Percentiles rank a stretch among this genome's conserved stretches.
Evolutionary conservation across 495 filamentous ascomycete genomes (phyloP).

Genomic region (Penicillium malachiteum): DNA sequence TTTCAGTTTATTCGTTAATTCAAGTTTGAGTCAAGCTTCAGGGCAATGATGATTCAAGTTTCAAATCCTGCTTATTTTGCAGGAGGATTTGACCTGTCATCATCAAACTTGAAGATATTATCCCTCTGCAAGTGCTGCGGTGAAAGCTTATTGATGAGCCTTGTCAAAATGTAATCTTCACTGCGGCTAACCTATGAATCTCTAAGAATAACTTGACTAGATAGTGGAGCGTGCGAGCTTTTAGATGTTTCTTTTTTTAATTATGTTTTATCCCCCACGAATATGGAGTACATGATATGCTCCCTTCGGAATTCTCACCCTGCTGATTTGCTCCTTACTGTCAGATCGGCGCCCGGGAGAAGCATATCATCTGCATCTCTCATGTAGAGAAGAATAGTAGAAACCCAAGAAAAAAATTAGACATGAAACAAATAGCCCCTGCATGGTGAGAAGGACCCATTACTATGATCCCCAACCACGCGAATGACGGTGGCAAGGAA

Average conservation of each 20-base stretch:
- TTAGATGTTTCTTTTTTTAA: neutral
- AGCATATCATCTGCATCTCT: neutral
- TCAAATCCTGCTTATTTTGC: no score
- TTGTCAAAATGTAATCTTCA: no score
- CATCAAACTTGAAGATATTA: no score
- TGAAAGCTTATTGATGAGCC: no score
- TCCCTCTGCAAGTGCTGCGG: no score
- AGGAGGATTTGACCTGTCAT: no score
- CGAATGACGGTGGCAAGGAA: conserved; percentile 2
- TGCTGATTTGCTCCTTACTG: neutral
- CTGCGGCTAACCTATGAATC: neutral
- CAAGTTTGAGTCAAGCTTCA: no score
- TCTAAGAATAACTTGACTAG: neutral
- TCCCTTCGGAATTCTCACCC: neutral
- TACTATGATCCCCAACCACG: neutral
- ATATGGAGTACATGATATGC: no score
- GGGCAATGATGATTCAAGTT: no score
- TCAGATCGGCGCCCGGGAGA: neutral
- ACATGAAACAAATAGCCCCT: conserved; percentile 1
- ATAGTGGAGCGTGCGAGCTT: neutral
- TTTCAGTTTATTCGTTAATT: neutral
- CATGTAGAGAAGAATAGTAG: neutral
- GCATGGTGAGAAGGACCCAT: neutral
- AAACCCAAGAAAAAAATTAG: neutral
- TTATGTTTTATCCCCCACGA: neutral